Evolutionary conservation across 1,139 yeast species (phyloP), one percentile per base, ranked within the genome.

Genomic region (Magnusiomyces suaveolens): DNA sequence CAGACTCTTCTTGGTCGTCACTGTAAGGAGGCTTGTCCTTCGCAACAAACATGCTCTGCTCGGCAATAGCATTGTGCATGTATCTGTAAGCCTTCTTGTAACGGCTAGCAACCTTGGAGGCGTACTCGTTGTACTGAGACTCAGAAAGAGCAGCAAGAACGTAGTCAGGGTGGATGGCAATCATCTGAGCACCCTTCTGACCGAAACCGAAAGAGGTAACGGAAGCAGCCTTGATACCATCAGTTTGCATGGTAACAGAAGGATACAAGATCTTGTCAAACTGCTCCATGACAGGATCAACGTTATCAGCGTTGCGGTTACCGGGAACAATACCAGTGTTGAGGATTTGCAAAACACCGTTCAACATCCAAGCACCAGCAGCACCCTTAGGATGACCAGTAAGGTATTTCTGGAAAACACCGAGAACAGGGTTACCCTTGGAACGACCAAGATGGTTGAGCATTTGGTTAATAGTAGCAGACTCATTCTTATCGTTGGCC

Each of bases 331-430:
- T 70, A 74, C 98, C 98, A 66, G 87, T 72, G 75, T 87, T 85
- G 71, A 92, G 78, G 63, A 90, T 84, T 78, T 92, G 99, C 64
- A 92, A 77, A 59, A 90, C 96, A 75, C 99, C 99, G 73, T 92
- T 94, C 80, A 92, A 78, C 98, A 94, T 92, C 98, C 98, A 92
- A 60, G 99, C 97, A 80, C 97, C 98, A 57, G 99, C 99, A 65
- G 98, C 98, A 81, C 98, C 99, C 85, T 92, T 92, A 68, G 98
- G 98, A 78, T 92, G 99, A 75, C 98, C 99, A 66, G 99, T 92
- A 69, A 92, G 81, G 82, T 81, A 92, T 75, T 92, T 92, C 75
- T 92, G 99, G 95, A 92, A 90, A 55, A 92, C 95, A 80, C 97
- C 97, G 65, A 85, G 79, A 54, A 94, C 89, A 63, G 98, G 96